These are phyloP conservation scores for Ophiostoma angusticollis DNA, from an alignment of 2,329 filamentous ascomycete genomes.

Conservation along the genomic window DNA sequence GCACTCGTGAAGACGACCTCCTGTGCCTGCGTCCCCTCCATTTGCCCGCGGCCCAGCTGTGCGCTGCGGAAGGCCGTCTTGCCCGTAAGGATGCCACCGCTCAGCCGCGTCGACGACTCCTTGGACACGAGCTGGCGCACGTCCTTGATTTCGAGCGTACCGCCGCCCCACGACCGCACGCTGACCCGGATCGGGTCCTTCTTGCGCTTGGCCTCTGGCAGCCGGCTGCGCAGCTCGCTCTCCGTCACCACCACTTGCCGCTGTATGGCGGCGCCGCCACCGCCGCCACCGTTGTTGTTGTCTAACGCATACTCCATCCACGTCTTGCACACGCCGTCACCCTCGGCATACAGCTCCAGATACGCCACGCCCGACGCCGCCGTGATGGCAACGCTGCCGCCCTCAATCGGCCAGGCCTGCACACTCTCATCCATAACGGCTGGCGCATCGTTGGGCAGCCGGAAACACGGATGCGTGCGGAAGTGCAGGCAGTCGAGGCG, in stretches of 20 bases:
- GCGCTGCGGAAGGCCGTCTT: slow-evolving; percentile 65
- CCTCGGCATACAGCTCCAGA: slow-evolving; percentile 68
- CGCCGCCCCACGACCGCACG: slow-evolving; percentile 65
- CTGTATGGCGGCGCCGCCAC: slow-evolving; percentile 45
- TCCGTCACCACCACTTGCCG: slow-evolving; percentile 66
- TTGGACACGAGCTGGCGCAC: slow-evolving; percentile 60
- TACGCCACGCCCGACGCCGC: slow-evolving; percentile 74
- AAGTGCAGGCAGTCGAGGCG: slow-evolving; percentile 80
- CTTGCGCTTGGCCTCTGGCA: slow-evolving; percentile 63
- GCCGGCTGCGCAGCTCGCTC: slow-evolving; percentile 53
- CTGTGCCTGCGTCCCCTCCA: slow-evolving; percentile 55
- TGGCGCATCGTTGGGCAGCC: slow-evolving; percentile 60
- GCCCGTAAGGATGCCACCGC: slow-evolving; percentile 45
- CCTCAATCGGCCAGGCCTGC: slow-evolving; percentile 76
- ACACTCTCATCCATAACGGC: slow-evolving; percentile 58
- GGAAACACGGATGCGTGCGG: slow-evolving; percentile 81
- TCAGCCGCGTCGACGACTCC: slow-evolving; percentile 58
- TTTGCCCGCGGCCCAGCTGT: slow-evolving; percentile 58
- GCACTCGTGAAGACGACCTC: slow-evolving; percentile 65
- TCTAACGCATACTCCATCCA: slow-evolving; percentile 70
- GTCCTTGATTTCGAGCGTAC: slow-evolving; percentile 65
- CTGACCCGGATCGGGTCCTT: slow-evolving; percentile 49
- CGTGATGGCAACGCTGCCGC: slow-evolving; percentile 60
- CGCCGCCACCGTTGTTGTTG: slow-evolving; percentile 19
- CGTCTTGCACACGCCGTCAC: slow-evolving; percentile 64